Evolutionary conservation across 768 basidiomycete species (phyloP).

Genomic region (Porpolomopsis calyptriformis): DNA sequence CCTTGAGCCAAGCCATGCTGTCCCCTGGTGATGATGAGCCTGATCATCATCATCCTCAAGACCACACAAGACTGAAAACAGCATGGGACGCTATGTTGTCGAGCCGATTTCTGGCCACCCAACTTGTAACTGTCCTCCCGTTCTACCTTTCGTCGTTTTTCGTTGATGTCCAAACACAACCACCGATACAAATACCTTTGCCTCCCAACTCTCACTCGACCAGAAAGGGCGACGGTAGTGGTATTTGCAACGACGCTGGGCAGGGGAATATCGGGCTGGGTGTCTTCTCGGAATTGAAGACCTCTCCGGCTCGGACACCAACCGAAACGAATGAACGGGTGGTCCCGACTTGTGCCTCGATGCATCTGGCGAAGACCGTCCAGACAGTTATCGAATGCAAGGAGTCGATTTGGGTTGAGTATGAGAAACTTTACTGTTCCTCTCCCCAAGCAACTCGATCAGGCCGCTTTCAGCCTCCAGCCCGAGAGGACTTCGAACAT

Average conservation of each 20-base stretch:
- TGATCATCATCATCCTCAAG: slow-evolving; percentile 35
- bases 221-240: background rate
- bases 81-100: slow-evolving; percentile 64
- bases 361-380: slow-evolving; percentile 57
- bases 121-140: slow-evolving; percentile 48
- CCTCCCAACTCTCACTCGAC: slow-evolving; percentile 37
- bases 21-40: slow-evolving; percentile 10
- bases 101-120: slow-evolving; percentile 42
- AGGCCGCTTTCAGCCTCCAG: slow-evolving; percentile 22
- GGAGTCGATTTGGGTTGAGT: slow-evolving; percentile 59
- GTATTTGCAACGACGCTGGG: background rate
- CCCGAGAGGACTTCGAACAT: slow-evolving; percentile 51
- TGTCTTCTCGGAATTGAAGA: slow-evolving; percentile 21
- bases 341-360: slow-evolving; percentile 38
- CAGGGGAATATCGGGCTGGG: background rate
- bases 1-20: slow-evolving; percentile 2
- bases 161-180: slow-evolving; percentile 37
- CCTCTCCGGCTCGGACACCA: slow-evolving; percentile 9
- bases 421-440: slow-evolving; percentile 36
- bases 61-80: slow-evolving; percentile 49
- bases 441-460: slow-evolving; percentile 9
- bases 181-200: slow-evolving; percentile 40
- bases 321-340: background rate
- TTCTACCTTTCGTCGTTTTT: slow-evolving; percentile 57
- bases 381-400: slow-evolving; percentile 52